Conservation (phyloP, 1,284 basidiomycete genomes). For the Ganoderma sp. region DNA sequence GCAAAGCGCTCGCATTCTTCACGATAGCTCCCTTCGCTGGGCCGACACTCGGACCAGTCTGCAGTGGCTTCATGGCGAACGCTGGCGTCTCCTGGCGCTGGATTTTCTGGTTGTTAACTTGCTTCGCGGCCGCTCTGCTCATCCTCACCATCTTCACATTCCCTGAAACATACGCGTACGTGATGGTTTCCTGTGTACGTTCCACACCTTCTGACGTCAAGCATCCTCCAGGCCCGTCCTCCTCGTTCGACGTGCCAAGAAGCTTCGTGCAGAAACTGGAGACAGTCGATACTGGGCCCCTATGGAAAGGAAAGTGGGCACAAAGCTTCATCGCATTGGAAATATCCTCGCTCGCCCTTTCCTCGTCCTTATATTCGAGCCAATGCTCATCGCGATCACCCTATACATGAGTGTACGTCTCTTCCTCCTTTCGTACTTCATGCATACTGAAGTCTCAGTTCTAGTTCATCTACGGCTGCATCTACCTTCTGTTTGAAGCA, state of each 20-base stretch:
- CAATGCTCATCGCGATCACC: slow-evolving; percentile 51
- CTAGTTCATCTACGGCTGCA: slow-evolving; percentile 50
- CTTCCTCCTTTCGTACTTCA: background rate
- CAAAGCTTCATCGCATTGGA: slow-evolving; percentile 40
- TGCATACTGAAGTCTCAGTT: background rate
- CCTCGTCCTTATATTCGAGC: slow-evolving; percentile 50
- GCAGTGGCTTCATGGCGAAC: slow-evolving; percentile 62
- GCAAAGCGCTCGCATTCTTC: slow-evolving; percentile 38
- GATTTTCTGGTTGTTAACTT: slow-evolving; percentile 78
- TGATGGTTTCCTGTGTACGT: background rate
- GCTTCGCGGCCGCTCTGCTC: slow-evolving; percentile 61
- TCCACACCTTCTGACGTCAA: slow-evolving; percentile 8
- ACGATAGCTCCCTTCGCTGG: slow-evolving; percentile 72
- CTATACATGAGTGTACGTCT: slow-evolving; percentile 49
- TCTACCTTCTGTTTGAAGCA: slow-evolving; percentile 49
- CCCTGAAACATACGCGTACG: slow-evolving; percentile 73
- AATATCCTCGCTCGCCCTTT: slow-evolving; percentile 47
- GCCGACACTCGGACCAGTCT: slow-evolving; percentile 63
- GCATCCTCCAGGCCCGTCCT: slow-evolving; percentile 49
- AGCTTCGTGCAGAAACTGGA: slow-evolving; percentile 52
- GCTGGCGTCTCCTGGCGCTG: slow-evolving; percentile 67
- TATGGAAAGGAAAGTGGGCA: slow-evolving; percentile 43
- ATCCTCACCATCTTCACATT: slow-evolving; percentile 68
- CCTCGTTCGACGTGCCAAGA: slow-evolving; percentile 43
- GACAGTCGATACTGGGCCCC: slow-evolving; percentile 58